Conservation (phyloP, 2,329 filamentous ascomycete genomes). For the Diaporthe helianthi region DNA sequence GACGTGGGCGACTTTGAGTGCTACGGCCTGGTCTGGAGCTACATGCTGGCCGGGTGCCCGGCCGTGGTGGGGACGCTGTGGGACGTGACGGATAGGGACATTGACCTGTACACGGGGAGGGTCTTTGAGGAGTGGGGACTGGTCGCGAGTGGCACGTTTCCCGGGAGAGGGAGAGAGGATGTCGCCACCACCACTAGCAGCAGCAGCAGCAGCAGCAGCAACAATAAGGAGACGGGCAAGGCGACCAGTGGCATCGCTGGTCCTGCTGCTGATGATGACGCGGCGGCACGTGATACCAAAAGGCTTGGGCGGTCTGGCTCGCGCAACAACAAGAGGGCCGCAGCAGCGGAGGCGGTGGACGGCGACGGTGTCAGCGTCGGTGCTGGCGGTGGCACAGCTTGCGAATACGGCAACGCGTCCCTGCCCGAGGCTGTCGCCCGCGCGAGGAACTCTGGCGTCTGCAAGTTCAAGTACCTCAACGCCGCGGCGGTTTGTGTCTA, state of each 20-base stretch:
- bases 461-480: slow-evolving; percentile 88
- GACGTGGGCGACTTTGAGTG: slow-evolving; percentile 89
- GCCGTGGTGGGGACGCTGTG: slow-evolving; percentile 92
- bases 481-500: slow-evolving; percentile 94
- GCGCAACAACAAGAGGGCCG: slow-evolving; percentile 38
- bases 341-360: slow-evolving; percentile 36
- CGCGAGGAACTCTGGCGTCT: slow-evolving; percentile 70
- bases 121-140: slow-evolving; percentile 90
- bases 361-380: slow-evolving; percentile 40
- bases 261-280: slow-evolving; percentile 33
- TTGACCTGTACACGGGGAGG: slow-evolving; percentile 85
- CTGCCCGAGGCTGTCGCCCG: slow-evolving; percentile 83
- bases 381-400: slow-evolving; percentile 40
- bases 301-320: slow-evolving; percentile 30
- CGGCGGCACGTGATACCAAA: slow-evolving; percentile 4
- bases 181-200: no score
- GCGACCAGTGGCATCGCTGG: slow-evolving; percentile 37
- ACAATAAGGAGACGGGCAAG: slow-evolving; percentile 37
- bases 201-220: no score
- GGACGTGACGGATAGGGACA: slow-evolving; percentile 98
- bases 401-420: slow-evolving; percentile 52
- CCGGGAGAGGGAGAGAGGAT: slow-evolving; percentile 43
- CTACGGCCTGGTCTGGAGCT: slow-evolving; percentile 89
- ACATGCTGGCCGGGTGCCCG: slow-evolving; percentile 85
- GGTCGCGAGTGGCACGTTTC: slow-evolving; percentile 55